Base-by-base conservation (phyloP, 768 basidiomycete species). In the Austroboletus eburneus region DNA sequence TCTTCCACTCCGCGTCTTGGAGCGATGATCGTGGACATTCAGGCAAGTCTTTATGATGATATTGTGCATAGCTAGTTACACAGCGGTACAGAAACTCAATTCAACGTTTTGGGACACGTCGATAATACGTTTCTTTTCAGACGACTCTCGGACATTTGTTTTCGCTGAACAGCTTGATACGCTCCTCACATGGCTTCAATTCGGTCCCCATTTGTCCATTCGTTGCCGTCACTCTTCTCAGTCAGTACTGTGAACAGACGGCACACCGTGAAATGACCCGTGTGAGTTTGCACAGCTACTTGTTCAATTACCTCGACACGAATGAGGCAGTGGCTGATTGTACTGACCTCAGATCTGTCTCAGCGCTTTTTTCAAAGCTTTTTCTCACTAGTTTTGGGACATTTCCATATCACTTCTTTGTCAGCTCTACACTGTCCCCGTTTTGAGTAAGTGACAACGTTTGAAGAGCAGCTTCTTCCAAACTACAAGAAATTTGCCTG, bases 111-210 rank as follows among this genome's bases (percentile, higher is more conserved):
- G 73, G 3, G 77, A 84, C 54, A 72, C 91, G 56, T 66, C 71
- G 21, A 64, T 70, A 7, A 66, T 87, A 25, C 45, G 63, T 2
- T 87, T 85, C 60, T 87, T 91, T 23, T 59, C 62, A 3, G 36
- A 51, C 20, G 57, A 69, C 22, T 42, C 58, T 18, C 71, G 74
- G 44, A 58, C 67, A 18, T 57, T 69, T 12, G 60, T 64, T 12
- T 87, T 89, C 56, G 65, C 72, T n/a, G 76, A 77, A 48, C 88
- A 90, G 58, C 74, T 91, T 16, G 80, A 87, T 52, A 75, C 82
- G 43, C 72, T 91, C 3, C 72, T 91, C 9, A 85, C 85, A 0
- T 92, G 90, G 89, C 69, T 87, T 16, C 90, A 91, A 64, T 90
- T 84, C 49, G 89, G 90, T 9, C 83, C 89, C 36, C 90, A 91